Conservation (phyloP, 1,284 basidiomycete genomes). For the Volvariella volvacea region DNA sequence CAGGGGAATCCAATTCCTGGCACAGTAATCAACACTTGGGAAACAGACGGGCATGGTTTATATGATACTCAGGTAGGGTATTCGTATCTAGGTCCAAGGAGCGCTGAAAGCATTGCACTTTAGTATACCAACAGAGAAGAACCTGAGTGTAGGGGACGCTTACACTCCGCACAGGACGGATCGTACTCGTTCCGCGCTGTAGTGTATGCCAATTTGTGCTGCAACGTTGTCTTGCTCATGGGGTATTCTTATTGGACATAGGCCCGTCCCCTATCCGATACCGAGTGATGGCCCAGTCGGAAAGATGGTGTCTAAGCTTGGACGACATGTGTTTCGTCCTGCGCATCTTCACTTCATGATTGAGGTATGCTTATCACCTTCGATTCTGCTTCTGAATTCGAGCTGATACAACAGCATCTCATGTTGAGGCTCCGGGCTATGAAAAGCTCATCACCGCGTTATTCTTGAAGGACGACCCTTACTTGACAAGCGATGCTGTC, state of each 20-base stretch:
- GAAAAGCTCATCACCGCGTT: constrained; percentile 70
- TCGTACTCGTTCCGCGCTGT: constrained; percentile 70
- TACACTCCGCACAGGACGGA: constrained; percentile 60
- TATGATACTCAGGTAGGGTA: constrained; percentile 42
- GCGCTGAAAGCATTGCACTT: not conserved
- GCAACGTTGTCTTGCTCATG: not conserved
- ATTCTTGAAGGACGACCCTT: constrained; percentile 69
- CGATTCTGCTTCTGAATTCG: not conserved
- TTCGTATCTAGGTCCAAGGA: not conserved
- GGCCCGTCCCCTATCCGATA: constrained; percentile 74
- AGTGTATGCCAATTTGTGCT: constrained; percentile 10
- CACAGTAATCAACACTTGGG: constrained; percentile 80
- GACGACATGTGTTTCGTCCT: constrained; percentile 68
- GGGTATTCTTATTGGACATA: constrained; percentile 8
- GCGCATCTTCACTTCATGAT: constrained; percentile 76
- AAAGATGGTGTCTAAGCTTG: constrained; percentile 46
- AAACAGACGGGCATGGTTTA: constrained; percentile 68
- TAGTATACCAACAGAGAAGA: constrained; percentile 53
- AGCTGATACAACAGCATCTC: too few species aligned
- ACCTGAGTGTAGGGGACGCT: constrained; percentile 75
- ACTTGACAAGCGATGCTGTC: constrained; percentile 62
- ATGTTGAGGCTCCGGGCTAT: constrained; percentile 47
- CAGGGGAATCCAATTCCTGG: constrained; percentile 62
- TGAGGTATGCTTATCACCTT: constrained; percentile 25
- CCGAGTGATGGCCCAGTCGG: constrained; percentile 79